These are phyloP conservation scores for Saprolegnia diclina DNA, from an alignment of 352 stramenopile genomes.

Conservation along the genomic window DNA sequence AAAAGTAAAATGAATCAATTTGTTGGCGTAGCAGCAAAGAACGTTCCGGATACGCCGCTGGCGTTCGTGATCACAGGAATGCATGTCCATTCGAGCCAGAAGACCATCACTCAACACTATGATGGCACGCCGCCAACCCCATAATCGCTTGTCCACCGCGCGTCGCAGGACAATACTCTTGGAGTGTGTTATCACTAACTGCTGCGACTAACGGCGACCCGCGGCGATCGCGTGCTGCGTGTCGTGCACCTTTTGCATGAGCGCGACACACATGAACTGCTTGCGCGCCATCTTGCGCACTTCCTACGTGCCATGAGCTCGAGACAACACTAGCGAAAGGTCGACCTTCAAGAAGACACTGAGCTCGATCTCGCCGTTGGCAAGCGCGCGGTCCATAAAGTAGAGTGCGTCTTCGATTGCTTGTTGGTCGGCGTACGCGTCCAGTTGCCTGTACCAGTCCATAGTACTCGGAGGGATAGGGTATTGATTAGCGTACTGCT, in stretches of 20 bases:
- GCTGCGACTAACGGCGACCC: neutral
- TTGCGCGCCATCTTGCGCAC: slow-evolving; percentile 84
- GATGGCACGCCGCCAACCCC: neutral
- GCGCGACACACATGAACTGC: slow-evolving; percentile 86
- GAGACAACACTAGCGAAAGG: neutral
- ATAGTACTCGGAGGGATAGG: neutral
- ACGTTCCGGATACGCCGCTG: too few relatives aligned
- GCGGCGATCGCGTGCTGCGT: slow-evolving; percentile 42
- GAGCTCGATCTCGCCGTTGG: slow-evolving; percentile 83
- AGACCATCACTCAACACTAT: slow-evolving; percentile 9
- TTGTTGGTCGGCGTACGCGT: slow-evolving; percentile 63
- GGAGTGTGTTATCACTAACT: neutral
- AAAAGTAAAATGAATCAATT: too few relatives aligned
- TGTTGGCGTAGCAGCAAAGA: too few relatives aligned
- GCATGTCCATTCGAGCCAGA: neutral
- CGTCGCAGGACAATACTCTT: neutral
- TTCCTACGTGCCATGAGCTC: slow-evolving; percentile 35
- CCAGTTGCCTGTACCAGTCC: slow-evolving; percentile 19
- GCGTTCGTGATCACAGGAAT: too few relatives aligned
- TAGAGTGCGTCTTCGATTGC: slow-evolving; percentile 89
- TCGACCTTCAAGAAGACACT: slow-evolving; percentile 64
- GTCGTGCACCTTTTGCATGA: slow-evolving; percentile 82
- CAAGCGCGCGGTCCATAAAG: slow-evolving; percentile 85
- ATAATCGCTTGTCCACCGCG: neutral
- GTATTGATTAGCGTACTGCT: slow-evolving; percentile 78